These are phyloP conservation scores for Rhodotorula babjevae DNA, from an alignment of 768 basidiomycete species.

Conservation along the genomic window DNA sequence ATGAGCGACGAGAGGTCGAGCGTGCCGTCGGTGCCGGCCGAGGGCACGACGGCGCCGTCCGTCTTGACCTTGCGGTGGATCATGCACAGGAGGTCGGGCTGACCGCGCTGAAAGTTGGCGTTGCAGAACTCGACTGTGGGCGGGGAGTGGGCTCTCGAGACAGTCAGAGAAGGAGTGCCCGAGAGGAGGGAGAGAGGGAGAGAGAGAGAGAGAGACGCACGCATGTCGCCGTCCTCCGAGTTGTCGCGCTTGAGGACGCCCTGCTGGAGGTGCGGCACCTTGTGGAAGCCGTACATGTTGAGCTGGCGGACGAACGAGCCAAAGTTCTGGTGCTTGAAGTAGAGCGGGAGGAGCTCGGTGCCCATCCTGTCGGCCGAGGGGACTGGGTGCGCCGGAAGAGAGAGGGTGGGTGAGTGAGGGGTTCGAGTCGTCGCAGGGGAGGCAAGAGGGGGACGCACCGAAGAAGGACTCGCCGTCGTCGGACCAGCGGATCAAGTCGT, in stretches of 20 bases:
- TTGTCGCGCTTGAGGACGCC: constrained; percentile 79
- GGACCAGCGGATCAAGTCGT: constrained; percentile 85
- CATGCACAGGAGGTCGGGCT: constrained; percentile 77
- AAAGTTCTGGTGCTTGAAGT: constrained; percentile 98
- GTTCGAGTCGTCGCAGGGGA: background rate
- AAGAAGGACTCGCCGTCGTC: constrained; percentile 87
- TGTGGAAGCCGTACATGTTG: constrained; percentile 95
- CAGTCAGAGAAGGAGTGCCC: no score
- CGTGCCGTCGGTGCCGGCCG: constrained; percentile 1
- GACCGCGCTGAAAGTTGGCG: constrained; percentile 62
- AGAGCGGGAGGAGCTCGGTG: constrained; percentile 78
- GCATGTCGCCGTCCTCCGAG: constrained; percentile 62
- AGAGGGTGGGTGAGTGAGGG: background rate
- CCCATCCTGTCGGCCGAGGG: constrained; percentile 87
- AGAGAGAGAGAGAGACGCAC: constrained; percentile 40
- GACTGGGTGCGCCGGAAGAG: constrained; percentile 49
- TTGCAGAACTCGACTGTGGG: constrained; percentile 71
- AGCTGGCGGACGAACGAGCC: constrained; percentile 84
- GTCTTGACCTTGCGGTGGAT: constrained; percentile 67
- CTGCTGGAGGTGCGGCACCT: constrained; percentile 87
- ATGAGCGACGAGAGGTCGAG: constrained; percentile 67
- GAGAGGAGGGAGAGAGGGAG: background rate
- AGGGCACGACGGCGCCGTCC: background rate
- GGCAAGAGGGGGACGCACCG: constrained; percentile 53
- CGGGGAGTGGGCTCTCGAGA: no score